Evolutionary conservation across 768 basidiomycete species (phyloP).

Genomic region (Mycena maculata): DNA sequence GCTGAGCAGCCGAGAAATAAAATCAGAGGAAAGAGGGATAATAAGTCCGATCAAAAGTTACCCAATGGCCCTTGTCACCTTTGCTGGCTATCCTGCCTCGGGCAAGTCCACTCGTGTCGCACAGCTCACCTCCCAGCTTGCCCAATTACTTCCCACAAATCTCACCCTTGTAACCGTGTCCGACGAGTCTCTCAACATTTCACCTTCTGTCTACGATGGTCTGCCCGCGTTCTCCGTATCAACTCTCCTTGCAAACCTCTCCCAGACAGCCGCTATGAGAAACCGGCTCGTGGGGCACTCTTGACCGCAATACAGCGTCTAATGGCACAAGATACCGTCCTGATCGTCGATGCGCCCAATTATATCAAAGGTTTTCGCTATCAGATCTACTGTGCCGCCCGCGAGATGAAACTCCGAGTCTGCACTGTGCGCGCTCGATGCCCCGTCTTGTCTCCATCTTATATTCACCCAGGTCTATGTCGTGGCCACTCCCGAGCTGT

Average conservation of each 20-base stretch:
- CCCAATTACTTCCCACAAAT: constrained; percentile 65
- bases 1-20: constrained; percentile 39
- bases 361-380: constrained; percentile 99
- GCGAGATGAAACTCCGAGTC: constrained; percentile 85
- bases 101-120: constrained; percentile 84
- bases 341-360: constrained; percentile 92
- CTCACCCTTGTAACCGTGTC: constrained; percentile 66
- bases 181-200: constrained; percentile 77
- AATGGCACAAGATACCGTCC: constrained; percentile 76
- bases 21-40: constrained; percentile 27
- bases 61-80: constrained; percentile 97
- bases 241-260: constrained; percentile 8
- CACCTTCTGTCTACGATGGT: constrained; percentile 82
- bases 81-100: constrained; percentile 88
- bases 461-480: constrained; percentile 70
- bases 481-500: constrained; percentile 79
- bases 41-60: neutral
- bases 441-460: constrained; percentile 20
- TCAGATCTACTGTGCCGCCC: constrained; percentile 96
- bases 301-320: constrained; percentile 86
- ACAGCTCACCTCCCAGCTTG: constrained; percentile 70
- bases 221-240: constrained; percentile 35
- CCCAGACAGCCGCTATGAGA: constrained; percentile 84
- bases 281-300: constrained; percentile 85
- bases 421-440: constrained; percentile 77